phyloP scores from a whole-genome alignment of 2,329 filamentous ascomycete genomes.

The Arthrinium phaeospermum region DNA sequence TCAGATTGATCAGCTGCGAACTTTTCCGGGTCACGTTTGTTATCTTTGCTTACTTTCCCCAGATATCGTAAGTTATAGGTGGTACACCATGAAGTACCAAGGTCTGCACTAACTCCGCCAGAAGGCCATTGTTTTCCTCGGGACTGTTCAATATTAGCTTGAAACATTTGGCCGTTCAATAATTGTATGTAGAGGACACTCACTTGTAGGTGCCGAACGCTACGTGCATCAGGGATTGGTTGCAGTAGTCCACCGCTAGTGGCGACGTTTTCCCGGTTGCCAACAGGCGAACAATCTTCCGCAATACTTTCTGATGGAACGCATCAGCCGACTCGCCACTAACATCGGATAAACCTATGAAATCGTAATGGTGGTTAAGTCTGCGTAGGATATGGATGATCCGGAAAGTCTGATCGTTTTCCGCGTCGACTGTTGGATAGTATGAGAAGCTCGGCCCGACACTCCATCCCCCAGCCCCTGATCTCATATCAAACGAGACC shows the following conservation, averaged over 20 bases:
- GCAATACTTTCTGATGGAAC: background rate
- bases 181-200: background rate
- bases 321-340: background rate
- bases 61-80: background rate
- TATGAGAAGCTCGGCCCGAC: constrained; percentile 23
- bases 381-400: background rate
- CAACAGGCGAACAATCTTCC: background rate
- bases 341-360: too few species aligned
- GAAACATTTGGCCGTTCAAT: background rate
- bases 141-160: background rate
- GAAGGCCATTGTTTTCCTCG: too few species aligned
- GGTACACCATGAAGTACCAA: background rate
- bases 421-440: constrained; percentile 20
- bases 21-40: background rate
- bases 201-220: background rate
- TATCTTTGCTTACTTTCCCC: background rate
- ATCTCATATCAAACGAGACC: constrained; percentile 17
- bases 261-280: background rate
- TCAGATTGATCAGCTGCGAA: background rate
- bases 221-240: background rate
- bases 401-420: background rate
- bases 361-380: too few species aligned
- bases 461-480: constrained; percentile 24
- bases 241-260: background rate
- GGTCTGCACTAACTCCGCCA: background rate